Conservation (phyloP, 2,329 filamentous ascomycete species). For the Exophiala mesophila region DNA sequence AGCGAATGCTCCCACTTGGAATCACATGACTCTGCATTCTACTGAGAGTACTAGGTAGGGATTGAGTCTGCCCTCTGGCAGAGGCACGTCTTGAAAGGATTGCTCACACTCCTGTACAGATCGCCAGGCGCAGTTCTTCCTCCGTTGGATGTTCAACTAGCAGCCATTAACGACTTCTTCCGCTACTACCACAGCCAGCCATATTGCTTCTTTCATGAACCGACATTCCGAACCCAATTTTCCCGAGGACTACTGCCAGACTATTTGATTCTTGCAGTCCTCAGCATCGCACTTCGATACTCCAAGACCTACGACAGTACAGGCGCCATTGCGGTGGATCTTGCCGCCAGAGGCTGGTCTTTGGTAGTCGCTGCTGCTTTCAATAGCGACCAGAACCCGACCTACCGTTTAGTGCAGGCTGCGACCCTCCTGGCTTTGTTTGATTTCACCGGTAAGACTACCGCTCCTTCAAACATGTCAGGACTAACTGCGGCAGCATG, state of each 20-base stretch:
- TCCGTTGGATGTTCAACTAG: neutral
- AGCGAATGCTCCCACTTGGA: too few species aligned
- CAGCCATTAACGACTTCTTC: conserved; percentile 31
- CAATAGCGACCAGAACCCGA: conserved; percentile 27
- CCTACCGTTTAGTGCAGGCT: conserved; percentile 34
- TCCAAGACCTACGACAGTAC: conserved; percentile 26
- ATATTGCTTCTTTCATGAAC: conserved; percentile 37
- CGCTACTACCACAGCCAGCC: conserved; percentile 35
- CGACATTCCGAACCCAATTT: conserved; percentile 30
- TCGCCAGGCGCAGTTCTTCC: neutral
- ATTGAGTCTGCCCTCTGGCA: neutral
- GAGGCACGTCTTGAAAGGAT: too few species aligned
- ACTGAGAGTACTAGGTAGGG: too few species aligned
- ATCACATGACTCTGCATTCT: too few species aligned
- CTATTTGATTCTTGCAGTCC: conserved; percentile 32
- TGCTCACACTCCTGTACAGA: neutral
- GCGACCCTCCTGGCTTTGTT: conserved; percentile 35
- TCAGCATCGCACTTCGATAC: conserved; percentile 32
- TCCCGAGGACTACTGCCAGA: conserved; percentile 27
- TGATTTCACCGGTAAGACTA: conserved; percentile 35
- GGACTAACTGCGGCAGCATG: conserved; percentile 24
- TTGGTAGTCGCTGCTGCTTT: conserved; percentile 33
- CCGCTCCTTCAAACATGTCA: neutral
- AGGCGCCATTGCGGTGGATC: conserved; percentile 24
- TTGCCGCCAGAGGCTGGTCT: conserved; percentile 33